Evolutionary conservation across 2,329 filamentous ascomycete genomes (phyloP), one percentile per base, ranked within the genome.

Genomic region (Amauroascus niger): DNA sequence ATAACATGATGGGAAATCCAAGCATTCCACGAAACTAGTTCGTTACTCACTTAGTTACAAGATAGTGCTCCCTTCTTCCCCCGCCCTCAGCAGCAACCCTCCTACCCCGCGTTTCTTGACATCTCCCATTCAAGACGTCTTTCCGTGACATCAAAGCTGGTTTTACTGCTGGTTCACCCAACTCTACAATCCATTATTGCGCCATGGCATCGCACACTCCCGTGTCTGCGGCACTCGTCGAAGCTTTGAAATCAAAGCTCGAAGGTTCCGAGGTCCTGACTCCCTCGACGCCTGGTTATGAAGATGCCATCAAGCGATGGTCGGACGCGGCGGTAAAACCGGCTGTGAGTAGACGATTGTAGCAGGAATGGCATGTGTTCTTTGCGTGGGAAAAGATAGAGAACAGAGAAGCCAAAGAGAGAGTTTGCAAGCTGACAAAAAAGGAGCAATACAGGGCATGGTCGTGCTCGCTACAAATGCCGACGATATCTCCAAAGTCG

Each of bases 381-480:
- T n/a, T n/a, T n/a, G n/a, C n/a, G n/a, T n/a, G n/a, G n/a, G n/a
- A n/a, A n/a, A n/a, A n/a, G n/a, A n/a, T n/a, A n/a, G n/a, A n/a
- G n/a, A n/a, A n/a, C n/a, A n/a, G n/a, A n/a, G n/a, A n/a, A n/a
- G n/a, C n/a, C n/a, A n/a, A n/a, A n/a, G n/a, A n/a, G n/a, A n/a
- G n/a, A n/a, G 3, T 6, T 14, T 11, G 18, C 6, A 22, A 35
- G 18, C 49, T 55, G 24, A 57, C 43, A 20, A n/a, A 6, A 20
- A 35, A 11, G 6, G 32, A 35, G 3, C 11, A 16, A 6, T 16
- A 6, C 22, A 72, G 71, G 75, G 71, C 11, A 65, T 71, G 1
- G 70, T 75, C 28, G 63, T 75, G 6, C 61, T 69, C 35, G 73
- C 74, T 2, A 66, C 58, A 3, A 68, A 65, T 1, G 59, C 64